phyloP scores from a whole-genome alignment of 441 rosid species.

The Eutrema salsugineum region DNA sequence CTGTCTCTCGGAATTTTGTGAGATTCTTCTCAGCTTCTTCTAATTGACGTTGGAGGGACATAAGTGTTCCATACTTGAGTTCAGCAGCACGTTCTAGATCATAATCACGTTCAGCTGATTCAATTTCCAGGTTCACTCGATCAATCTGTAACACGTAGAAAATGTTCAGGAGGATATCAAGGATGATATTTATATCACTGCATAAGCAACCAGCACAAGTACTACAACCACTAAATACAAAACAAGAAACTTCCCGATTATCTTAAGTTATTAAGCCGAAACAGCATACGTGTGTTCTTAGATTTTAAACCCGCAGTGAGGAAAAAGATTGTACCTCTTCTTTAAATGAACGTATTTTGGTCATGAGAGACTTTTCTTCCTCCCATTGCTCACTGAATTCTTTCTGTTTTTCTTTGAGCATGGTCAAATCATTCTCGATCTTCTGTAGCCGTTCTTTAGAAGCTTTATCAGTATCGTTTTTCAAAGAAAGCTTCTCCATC shows the following conservation, averaged over 20 bases:
- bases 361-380: constrained; percentile 71
- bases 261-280: neutral
- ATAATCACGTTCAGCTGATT: constrained; percentile 89
- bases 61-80: constrained; percentile 82
- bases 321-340: constrained; percentile 57
- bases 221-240: neutral
- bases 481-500: constrained; percentile 91
- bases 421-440: constrained; percentile 57
- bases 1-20: constrained; percentile 58
- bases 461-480: constrained; percentile 83
- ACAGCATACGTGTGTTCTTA: neutral
- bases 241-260: neutral
- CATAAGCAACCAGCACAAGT: neutral
- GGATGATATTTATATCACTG: neutral
- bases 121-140: constrained; percentile 84
- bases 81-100: constrained; percentile 83
- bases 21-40: constrained; percentile 80
- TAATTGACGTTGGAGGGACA: constrained; percentile 78
- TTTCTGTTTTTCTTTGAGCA: constrained; percentile 66
- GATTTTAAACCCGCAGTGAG: neutral
- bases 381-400: constrained; percentile 78
- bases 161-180: neutral
- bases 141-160: constrained; percentile 16
- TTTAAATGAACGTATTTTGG: constrained; percentile 54
- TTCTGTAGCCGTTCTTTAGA: constrained; percentile 79